Base-by-base conservation (phyloP, 2,329 filamentous ascomycete species). In the Magnaporthales sp. region DNA sequence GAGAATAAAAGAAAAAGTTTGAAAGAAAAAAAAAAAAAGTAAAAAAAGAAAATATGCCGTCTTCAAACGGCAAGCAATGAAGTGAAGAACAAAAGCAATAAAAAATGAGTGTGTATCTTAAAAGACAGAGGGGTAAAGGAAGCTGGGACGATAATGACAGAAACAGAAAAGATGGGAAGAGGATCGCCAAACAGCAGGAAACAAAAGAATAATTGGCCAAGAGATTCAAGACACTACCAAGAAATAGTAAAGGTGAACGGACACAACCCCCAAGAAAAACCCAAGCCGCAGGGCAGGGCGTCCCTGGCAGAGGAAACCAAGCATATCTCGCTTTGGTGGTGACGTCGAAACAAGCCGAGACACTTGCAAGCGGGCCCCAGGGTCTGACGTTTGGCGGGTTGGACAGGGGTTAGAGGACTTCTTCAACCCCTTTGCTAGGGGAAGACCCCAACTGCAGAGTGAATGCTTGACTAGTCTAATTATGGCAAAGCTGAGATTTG, bases 321-420 rank as follows among this genome's bases (percentile, higher is more conserved):
- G 62, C 24, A 38, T 10, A 26, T 11, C 22, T 24, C 32, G 46
- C 32, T 54, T 26, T 11, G 26, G 26, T 29, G 22, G 56, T 26
- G 56, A 60, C 56, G 29, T 31, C 63, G 63, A 65, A 65, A 65
- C 63, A 65, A 31, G 63, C 29, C 63, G 63, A 65, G 63, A 65
- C 63, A 65, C 46, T 65, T 65, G 46, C 63, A 65, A 65, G 46
- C 63, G 46, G 15, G 22, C 27, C 51, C 29, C 56, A 13, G 24
- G 26, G 13, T 60, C 24, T 60, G 56, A 60, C 56, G 26, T 60
- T 60, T 60, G 56, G n/a, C 11, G 4, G 56, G 5, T 13, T 29
- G 7, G 56, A 15, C 56, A 60, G 56, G 56, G 56, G 56, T 60
- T 27, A 19, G 38, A 46, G 15, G 38, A 46, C 38, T 46, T 46